Evolutionary conservation across 805 yeast species (phyloP).

Genomic region (Pichia insulana): DNA sequence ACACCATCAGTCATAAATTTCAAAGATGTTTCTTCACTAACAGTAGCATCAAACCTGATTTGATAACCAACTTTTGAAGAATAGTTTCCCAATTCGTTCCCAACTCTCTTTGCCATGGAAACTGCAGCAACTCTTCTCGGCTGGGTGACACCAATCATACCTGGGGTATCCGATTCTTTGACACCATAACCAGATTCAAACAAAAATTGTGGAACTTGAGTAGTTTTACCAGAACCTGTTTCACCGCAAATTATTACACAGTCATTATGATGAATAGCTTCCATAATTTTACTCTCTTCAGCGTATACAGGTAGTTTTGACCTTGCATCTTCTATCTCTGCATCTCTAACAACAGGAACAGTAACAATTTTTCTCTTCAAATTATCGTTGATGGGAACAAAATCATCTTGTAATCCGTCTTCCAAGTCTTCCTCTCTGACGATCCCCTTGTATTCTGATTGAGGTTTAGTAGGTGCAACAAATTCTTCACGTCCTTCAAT

Average conservation of each 20-base stretch:
- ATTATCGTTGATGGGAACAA: constrained; percentile 47
- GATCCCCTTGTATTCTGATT: constrained; percentile 43
- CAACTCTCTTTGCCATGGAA: constrained; percentile 79
- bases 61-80: constrained; percentile 68
- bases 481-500: constrained; percentile 50
- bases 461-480: constrained; percentile 43
- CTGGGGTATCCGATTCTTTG: constrained; percentile 55
- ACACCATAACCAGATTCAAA: constrained; percentile 88
- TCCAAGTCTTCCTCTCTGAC: constrained; percentile 64
- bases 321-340: constrained; percentile 58
- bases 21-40: constrained; percentile 56
- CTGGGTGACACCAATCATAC: constrained; percentile 95
- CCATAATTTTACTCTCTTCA: constrained; percentile 92
- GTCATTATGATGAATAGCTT: constrained; percentile 87
- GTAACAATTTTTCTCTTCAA: constrained; percentile 52
- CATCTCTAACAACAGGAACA: constrained; percentile 59
- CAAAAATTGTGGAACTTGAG: constrained; percentile 94
- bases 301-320: constrained; percentile 77
- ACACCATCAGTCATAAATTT: constrained; percentile 97
- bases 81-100: constrained; percentile 66
- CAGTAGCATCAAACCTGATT: constrained; percentile 68
- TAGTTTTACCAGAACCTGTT: constrained; percentile 97
- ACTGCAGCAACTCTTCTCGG: constrained; percentile 93
- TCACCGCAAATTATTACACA: constrained; percentile 92
- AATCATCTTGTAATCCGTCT: constrained; percentile 54